phyloP scores from a whole-genome alignment of 345 rosid genomes.

The Turnera subulata region DNA sequence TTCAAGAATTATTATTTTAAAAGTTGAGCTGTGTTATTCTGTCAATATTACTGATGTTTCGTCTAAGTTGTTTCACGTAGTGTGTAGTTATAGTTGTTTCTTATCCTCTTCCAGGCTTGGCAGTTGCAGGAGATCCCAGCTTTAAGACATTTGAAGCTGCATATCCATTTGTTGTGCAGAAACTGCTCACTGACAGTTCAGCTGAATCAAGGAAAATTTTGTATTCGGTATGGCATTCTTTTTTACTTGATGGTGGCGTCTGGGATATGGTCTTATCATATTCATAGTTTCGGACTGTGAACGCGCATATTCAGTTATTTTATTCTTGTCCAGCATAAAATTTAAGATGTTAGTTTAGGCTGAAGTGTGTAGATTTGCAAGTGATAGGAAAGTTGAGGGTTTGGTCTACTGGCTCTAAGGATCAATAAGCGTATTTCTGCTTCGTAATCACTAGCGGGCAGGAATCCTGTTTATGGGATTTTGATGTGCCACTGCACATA shows the following conservation, averaged over 20 bases:
- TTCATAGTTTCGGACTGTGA: no score
- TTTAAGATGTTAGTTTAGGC: neutral
- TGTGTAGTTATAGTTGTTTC: neutral
- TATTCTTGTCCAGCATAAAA: neutral
- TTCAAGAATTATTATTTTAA: no score
- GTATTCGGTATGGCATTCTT: constrained; percentile 59
- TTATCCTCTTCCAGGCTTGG: constrained; percentile 60
- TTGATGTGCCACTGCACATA: no score
- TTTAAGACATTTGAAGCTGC: constrained; percentile 95
- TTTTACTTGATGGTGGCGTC: no score
- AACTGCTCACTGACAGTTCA: constrained; percentile 81
- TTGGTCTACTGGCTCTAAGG: neutral
- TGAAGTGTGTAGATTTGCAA: neutral
- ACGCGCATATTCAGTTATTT: no score
- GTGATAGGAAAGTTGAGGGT: constrained; percentile 1
- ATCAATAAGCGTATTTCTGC: neutral
- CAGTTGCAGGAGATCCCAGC: constrained; percentile 67
- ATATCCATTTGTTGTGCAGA: constrained; percentile 81
- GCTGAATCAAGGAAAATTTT: constrained; percentile 63
- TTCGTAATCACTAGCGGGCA: neutral
- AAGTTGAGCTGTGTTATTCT: no score
- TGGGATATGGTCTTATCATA: no score
- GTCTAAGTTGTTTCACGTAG: neutral
- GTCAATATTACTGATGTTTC: neutral
- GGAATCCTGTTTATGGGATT: no score